Conservation (phyloP, 1,139 yeast genomes). For the Geotrichum australiense region DNA sequence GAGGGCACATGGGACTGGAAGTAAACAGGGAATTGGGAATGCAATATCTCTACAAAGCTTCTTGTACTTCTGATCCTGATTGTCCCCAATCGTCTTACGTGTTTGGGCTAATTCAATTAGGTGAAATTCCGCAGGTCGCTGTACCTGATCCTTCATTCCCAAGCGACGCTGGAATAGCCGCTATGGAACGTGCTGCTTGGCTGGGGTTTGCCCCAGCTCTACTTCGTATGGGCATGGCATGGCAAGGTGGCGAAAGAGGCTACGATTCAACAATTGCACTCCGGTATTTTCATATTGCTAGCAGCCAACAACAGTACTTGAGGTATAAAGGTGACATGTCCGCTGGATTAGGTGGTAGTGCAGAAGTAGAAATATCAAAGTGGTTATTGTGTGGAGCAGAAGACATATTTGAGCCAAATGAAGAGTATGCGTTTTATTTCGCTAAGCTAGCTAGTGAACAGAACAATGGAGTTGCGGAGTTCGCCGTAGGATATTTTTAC, state of each 20-base stretch:
- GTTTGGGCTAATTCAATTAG: conserved; percentile 33
- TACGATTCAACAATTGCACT: conserved; percentile 36
- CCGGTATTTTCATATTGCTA: conserved; percentile 36
- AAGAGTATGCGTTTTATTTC: conserved; percentile 36
- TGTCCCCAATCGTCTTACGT: conserved; percentile 37
- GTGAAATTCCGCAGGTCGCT: conserved; percentile 29
- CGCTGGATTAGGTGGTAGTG: conserved; percentile 27
- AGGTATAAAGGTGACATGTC: conserved; percentile 21
- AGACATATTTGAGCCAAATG: conserved; percentile 30
- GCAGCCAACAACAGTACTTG: conserved; percentile 33
- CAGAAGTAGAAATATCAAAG: conserved; percentile 37
- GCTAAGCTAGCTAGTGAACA: conserved; percentile 34
- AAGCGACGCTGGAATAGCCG: conserved; percentile 27
- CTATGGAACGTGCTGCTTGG: conserved; percentile 35
- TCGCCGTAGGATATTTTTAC: conserved; percentile 38
- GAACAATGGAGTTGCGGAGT: conserved; percentile 34
- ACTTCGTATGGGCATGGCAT: conserved; percentile 37
- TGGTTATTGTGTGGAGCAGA: conserved; percentile 38
- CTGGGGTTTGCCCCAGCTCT: conserved; percentile 37
- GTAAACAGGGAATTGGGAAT: conserved; percentile 28
- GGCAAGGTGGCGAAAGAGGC: conserved; percentile 35
- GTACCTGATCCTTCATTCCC: conserved; percentile 17
- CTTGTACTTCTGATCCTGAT: conserved; percentile 33
- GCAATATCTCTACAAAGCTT: conserved; percentile 28
- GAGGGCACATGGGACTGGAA: conserved; percentile 32